A percentile compares a stretch with the other conserved stretches of the same genome.
These are phyloP conservation scores for Dendrocalamus latiflorus DNA, from an alignment of 202 grass and related monocot genomes.

Conservation along the genomic window DNA sequence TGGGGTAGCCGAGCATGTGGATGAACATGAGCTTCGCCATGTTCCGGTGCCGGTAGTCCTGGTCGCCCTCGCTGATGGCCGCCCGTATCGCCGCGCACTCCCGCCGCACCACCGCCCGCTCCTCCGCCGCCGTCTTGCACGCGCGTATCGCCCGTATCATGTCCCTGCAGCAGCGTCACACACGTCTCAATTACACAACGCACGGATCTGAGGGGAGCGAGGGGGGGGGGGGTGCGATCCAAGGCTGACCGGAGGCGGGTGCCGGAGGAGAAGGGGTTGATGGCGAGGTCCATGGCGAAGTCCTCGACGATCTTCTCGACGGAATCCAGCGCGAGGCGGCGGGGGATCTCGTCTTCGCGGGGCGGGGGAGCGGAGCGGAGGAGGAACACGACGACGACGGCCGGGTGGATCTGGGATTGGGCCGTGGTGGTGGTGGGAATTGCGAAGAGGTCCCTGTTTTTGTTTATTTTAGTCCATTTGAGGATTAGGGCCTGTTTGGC, in stretches of 20 bases:
- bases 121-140: conserved; percentile 98
- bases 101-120: conserved; percentile 92
- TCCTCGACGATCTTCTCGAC: conserved; percentile 43
- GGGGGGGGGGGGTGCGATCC: background rate
- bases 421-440: conserved; percentile 32
- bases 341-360: conserved; percentile 25
- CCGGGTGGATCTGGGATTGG: conserved; percentile 52
- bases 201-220: background rate
- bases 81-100: conserved; percentile 98
- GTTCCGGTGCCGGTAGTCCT: conserved; percentile 95
- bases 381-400: conserved; percentile 29
- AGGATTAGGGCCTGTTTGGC: no score
- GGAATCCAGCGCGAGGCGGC: conserved; percentile 22
- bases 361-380: conserved; percentile 16
- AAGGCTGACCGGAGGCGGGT: conserved; percentile 82
- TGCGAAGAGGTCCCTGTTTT: conserved; percentile 40
- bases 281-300: conserved; percentile 57
- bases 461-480: conserved; percentile 21
- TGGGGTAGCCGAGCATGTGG: conserved; percentile 99
- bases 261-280: conserved; percentile 98
- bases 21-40: conserved; percentile 99
- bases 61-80: conserved; percentile 85
- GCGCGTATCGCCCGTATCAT: conserved; percentile 98
- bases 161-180: conserved; percentile 49
- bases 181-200: background rate